Base-by-base conservation (phyloP, 331 rosid species). In the Stylosanthes scabra region DNA sequence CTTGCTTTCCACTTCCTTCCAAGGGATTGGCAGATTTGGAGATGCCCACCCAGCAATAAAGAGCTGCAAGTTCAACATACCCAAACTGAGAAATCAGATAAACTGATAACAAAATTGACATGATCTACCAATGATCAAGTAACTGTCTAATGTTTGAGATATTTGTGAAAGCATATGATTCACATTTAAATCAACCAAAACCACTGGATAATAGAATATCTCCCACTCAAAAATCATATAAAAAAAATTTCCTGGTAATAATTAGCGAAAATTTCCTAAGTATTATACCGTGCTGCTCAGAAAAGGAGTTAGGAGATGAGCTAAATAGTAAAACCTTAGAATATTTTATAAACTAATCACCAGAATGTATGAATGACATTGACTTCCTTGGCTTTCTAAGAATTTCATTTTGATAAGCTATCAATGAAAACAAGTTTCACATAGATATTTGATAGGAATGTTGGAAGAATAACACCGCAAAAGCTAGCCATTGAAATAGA, bases 1-100 rank as follows among this genome's bases (percentile, higher is more conserved):
- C 80, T 93, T 93, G 90, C 96, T 88, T 85, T 93, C 98, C 82
- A 93, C 92, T 78, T 86, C 98, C 81, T 82, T 86, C 98, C 98
- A 93, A 59, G 90, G 91, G 72, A 93, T 88, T 71, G 89, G 88
- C 31, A 80, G 83, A 86, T 83, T 91, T 46, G 81, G 84, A 73
- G 89, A 82, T 71, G 87, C 83, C 91, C 94, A 89, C 70, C 94
- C 92, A 75, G 90, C 89, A 82, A 89, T 82, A 70, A 88, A 82
- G 47, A 93, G 85, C 98, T 93, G 86, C 86, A 82, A 69, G 59
- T 51, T 71, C 74, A 80, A 63, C 15, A 83, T 45, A 72, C 40
- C 67, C 64, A 54, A 62, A 70, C 41, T 25, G 11, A 59, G 74
- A 68, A 71, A 46, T 47, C 46, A 68, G 59, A 60, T 66, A 62